These are phyloP conservation scores for Phlebiopsis gigantea DNA, from an alignment of 768 basidiomycete genomes.

Conservation along the genomic window DNA sequence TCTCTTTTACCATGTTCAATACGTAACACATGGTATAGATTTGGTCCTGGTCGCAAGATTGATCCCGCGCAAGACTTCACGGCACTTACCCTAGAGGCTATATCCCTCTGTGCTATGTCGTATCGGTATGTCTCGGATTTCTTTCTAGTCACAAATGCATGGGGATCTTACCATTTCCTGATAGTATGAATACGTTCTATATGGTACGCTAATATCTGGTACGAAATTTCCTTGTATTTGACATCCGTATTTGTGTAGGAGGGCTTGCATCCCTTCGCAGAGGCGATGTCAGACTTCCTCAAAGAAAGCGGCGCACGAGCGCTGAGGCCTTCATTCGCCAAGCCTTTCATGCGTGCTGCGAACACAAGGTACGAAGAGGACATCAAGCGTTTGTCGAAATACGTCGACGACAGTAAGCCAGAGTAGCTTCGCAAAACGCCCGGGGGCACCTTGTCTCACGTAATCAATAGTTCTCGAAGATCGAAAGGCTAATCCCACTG, in stretches of 20 bases:
- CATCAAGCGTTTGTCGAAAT: slow-evolving; percentile 32
- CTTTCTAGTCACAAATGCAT: neutral
- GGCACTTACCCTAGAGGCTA: slow-evolving; percentile 42
- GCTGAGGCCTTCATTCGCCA: slow-evolving; percentile 29
- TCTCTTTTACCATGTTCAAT: too few species aligned
- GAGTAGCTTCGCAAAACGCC: neutral
- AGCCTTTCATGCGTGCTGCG: slow-evolving; percentile 28
- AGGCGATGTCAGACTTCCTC: slow-evolving; percentile 40
- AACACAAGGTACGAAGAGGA: slow-evolving; percentile 36
- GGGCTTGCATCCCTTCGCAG: slow-evolving; percentile 32
- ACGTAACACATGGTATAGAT: too few species aligned
- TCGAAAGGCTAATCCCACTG: slow-evolving; percentile 32
- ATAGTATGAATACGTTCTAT: slow-evolving; percentile 43
- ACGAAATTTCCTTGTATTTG: neutral
- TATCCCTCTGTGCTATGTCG: slow-evolving; percentile 39
- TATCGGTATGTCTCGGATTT: slow-evolving; percentile 24
- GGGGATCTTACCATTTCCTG: neutral
- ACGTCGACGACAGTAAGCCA: slow-evolving; percentile 34
- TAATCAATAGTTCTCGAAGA: slow-evolving; percentile 31
- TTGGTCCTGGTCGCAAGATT: slow-evolving; percentile 36
- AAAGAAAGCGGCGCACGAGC: slow-evolving; percentile 31
- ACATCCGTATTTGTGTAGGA: slow-evolving; percentile 20
- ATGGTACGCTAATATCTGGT: slow-evolving; percentile 19
- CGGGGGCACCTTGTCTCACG: neutral
- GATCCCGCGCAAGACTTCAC: slow-evolving; percentile 43